A percentile compares a stretch with the other conserved stretches of the same genome.
phyloP scores from a whole-genome alignment of 2,329 filamentous ascomycete species.

The Grosmannia huntii region DNA sequence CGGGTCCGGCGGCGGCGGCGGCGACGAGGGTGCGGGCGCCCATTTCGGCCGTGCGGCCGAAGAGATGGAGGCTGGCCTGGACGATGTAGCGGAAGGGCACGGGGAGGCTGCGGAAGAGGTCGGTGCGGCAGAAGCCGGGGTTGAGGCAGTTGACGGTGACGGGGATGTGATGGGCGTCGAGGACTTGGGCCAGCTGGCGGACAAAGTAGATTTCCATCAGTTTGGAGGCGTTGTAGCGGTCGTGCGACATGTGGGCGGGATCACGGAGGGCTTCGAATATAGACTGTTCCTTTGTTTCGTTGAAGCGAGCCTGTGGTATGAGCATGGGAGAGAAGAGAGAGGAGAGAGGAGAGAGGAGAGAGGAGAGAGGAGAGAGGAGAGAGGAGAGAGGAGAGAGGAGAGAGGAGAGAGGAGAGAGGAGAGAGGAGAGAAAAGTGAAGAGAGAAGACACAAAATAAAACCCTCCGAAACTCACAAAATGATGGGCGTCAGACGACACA shows the following conservation, averaged over 20 bases:
- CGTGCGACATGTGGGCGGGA: slow-evolving; percentile 14
- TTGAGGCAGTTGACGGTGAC: slow-evolving; percentile 26
- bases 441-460: background rate
- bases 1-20: slow-evolving; percentile 23
- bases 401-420: slow-evolving; percentile 1
- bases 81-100: slow-evolving; percentile 17
- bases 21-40: slow-evolving; percentile 26
- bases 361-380: background rate
- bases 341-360: background rate
- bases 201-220: slow-evolving; percentile 20
- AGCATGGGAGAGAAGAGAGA: background rate
- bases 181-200: slow-evolving; percentile 21
- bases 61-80: slow-evolving; percentile 8
- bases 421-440: background rate
- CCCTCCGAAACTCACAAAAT: slow-evolving; percentile 14
- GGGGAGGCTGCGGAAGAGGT: slow-evolving; percentile 22
- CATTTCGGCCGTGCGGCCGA: slow-evolving; percentile 25
- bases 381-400: background rate
- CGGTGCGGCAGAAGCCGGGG: slow-evolving; percentile 27
- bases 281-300: slow-evolving; percentile 16
- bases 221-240: slow-evolving; percentile 24
- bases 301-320: slow-evolving; percentile 19
- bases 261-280: slow-evolving; percentile 22
- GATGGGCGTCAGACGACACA: slow-evolving; percentile 26
- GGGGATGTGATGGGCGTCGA: slow-evolving; percentile 17